phyloP scores from a whole-genome alignment of 257 asterid species.

The Fraxinus americana region DNA sequence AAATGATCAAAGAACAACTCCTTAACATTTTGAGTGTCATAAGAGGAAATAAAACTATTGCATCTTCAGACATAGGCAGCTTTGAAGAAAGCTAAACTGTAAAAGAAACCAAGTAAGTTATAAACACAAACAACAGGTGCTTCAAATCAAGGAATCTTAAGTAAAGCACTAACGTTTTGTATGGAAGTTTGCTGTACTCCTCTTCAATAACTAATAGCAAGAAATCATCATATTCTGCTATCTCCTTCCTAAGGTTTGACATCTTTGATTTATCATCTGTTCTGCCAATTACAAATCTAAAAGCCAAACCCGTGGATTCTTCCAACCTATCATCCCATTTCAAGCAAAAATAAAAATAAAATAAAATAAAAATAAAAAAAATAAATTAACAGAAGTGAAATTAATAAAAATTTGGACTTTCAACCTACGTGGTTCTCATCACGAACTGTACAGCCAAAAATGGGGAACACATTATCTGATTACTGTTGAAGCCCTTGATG shows the following conservation, averaged over 20 bases:
- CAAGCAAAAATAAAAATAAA: conserved; percentile 25
- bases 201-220: conserved; percentile 87
- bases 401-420: not conserved
- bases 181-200: conserved; percentile 98
- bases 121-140: conserved; percentile 20
- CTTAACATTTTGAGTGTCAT: not conserved
- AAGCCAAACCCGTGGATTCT: conserved; percentile 94
- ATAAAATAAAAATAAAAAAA: too few relatives aligned
- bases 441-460: not conserved
- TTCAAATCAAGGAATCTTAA: conserved; percentile 17
- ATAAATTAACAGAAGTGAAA: conserved; percentile 4
- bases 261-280: conserved; percentile 74
- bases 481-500: conserved; percentile 81
- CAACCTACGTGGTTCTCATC: too few relatives aligned
- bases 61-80: conserved; percentile 63
- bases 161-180: conserved; percentile 9
- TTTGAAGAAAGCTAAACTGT: conserved; percentile 93
- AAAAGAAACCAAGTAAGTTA: conserved; percentile 33
- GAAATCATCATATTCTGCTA: conserved; percentile 84
- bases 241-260: conserved; percentile 79
- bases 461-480: not conserved
- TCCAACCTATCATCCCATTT: conserved; percentile 74
- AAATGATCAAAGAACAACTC: not conserved
- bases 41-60: not conserved
- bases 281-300: conserved; percentile 86